These are phyloP conservation scores for Grosmannia penicillata DNA, from an alignment of 2,329 filamentous ascomycete species.

Conservation along the genomic window DNA sequence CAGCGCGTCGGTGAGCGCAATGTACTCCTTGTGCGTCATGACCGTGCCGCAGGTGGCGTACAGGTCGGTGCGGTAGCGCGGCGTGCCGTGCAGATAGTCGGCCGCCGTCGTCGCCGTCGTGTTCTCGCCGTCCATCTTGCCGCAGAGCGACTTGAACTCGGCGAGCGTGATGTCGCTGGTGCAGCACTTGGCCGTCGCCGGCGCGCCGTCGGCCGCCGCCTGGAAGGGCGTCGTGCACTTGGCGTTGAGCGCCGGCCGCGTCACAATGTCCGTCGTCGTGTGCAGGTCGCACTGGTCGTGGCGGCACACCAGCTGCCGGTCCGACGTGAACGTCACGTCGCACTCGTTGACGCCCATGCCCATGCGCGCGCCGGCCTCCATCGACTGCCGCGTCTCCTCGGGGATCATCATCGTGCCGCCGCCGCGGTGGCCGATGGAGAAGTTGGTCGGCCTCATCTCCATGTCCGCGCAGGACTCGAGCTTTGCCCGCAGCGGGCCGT, in stretches of 20 bases:
- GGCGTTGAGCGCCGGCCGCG: conserved; percentile 42
- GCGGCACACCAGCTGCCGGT: conserved; percentile 51
- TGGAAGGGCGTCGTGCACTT: conserved; percentile 50
- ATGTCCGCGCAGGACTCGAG: conserved; percentile 43
- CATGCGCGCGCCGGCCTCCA: conserved; percentile 45
- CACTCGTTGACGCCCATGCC: conserved; percentile 53
- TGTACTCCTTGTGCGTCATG: conserved; percentile 6
- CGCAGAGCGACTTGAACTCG: conserved; percentile 54
- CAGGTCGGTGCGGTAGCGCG: conserved; percentile 40
- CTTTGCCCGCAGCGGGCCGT: conserved; percentile 41
- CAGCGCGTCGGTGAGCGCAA: conserved; percentile 5
- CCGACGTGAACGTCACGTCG: conserved; percentile 51
- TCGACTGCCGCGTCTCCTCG: conserved; percentile 46
- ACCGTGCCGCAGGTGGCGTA: conserved; percentile 3
- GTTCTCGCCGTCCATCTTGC: conserved; percentile 55
- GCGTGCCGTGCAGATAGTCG: conserved; percentile 43
- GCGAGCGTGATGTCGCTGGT: conserved; percentile 54
- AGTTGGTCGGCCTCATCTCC: conserved; percentile 33
- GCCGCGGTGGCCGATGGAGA: conserved; percentile 49
- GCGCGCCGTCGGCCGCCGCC: conserved; percentile 33
- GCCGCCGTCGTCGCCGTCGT: conserved; percentile 38
- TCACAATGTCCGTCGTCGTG: conserved; percentile 53
- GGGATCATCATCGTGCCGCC: conserved; percentile 47
- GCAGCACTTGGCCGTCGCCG: conserved; percentile 52
- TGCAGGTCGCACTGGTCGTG: conserved; percentile 55